These are phyloP conservation scores for Zostera marina DNA, from an alignment of 116 monocot species.

Conservation along the genomic window DNA sequence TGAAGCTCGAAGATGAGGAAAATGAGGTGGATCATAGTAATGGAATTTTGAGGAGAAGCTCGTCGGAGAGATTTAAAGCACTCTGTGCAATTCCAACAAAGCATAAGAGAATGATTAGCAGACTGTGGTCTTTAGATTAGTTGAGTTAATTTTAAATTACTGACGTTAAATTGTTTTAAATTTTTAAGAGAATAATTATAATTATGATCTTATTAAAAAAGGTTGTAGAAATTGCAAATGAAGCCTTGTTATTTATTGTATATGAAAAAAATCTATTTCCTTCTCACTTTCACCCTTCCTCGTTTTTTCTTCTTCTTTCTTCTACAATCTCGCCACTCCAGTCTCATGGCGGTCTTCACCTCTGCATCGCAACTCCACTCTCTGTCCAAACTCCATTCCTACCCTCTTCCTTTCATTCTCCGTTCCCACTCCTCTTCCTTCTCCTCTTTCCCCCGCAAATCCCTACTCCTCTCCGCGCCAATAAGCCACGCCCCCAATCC, in stretches of 20 bases:
- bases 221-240: too few relatives aligned
- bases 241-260: too few relatives aligned
- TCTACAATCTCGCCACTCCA: neutral
- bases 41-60: slow-evolving; percentile 29
- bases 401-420: neutral
- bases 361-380: slow-evolving; percentile 6
- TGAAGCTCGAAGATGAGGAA: slow-evolving; percentile 59
- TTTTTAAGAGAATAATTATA: too few relatives aligned
- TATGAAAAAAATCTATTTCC: too few relatives aligned
- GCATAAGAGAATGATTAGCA: slow-evolving; percentile 44
- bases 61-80: slow-evolving; percentile 41
- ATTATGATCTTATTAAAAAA: too few relatives aligned
- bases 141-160: too few relatives aligned
- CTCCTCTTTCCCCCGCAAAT: neutral
- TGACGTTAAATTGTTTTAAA: too few relatives aligned
- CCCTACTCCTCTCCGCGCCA: neutral
- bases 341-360: slow-evolving; percentile 6
- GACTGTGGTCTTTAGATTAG: slow-evolving; percentile 50
- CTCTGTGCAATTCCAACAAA: slow-evolving; percentile 40
- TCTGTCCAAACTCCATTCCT: neutral
- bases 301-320: too few relatives aligned
- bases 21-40: slow-evolving; percentile 9
- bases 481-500: neutral
- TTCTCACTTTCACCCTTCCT: too few relatives aligned
- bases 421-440: neutral